Evolutionary conservation across 805 yeast species (phyloP).

Genomic region (Saccharomycopsis amapae): DNA sequence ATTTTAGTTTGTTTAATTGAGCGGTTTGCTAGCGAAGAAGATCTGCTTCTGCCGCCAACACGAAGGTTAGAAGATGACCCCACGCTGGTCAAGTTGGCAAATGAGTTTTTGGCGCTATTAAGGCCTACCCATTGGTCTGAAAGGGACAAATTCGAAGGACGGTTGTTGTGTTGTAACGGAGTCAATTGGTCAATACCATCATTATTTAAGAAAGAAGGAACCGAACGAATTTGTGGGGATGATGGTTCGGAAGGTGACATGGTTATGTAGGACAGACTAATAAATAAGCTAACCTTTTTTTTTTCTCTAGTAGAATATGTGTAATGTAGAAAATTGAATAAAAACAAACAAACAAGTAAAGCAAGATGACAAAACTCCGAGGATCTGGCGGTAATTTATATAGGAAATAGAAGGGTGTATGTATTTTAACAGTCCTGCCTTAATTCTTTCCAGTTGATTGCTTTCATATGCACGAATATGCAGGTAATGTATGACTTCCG

Average conservation of each 20-base stretch:
- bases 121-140: constrained; percentile 62
- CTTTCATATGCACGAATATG: too few relatives aligned
- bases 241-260: background rate
- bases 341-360: too few relatives aligned
- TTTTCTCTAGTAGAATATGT: too few relatives aligned
- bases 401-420: too few relatives aligned
- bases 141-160: constrained; percentile 60
- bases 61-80: constrained; percentile 4
- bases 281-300: too few relatives aligned
- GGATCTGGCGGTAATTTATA: too few relatives aligned
- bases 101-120: constrained; percentile 25
- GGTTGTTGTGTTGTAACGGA: constrained; percentile 54
- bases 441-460: too few relatives aligned
- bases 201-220: constrained; percentile 52
- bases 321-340: too few relatives aligned
- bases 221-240: constrained; percentile 19
- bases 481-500: too few relatives aligned
- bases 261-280: background rate
- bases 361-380: too few relatives aligned
- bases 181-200: constrained; percentile 65
- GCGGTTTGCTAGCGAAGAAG: constrained; percentile 17
- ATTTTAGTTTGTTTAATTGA: constrained; percentile 46
- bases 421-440: too few relatives aligned
- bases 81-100: constrained; percentile 14
- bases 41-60: constrained; percentile 4